phyloP scores from a whole-genome alignment of 2,329 filamentous ascomycete genomes.

The Hypomyces rosellus region DNA sequence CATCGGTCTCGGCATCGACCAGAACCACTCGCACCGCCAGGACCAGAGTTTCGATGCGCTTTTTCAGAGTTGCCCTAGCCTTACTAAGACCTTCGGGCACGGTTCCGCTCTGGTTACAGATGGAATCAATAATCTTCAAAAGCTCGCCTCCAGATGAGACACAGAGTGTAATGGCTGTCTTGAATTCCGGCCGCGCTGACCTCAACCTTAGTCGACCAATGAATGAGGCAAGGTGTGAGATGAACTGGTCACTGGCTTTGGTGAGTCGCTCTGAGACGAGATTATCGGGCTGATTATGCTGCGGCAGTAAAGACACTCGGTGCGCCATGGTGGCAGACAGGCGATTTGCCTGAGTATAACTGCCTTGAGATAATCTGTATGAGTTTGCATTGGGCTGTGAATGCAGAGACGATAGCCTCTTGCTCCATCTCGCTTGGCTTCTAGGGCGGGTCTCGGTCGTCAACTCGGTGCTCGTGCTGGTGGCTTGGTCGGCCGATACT shows the following conservation, averaged over 20 bases:
- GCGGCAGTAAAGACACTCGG: conserved; percentile 68
- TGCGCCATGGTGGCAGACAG: conserved; percentile 57
- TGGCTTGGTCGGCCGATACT: conserved; percentile 32
- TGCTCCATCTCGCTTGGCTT: conserved; percentile 33
- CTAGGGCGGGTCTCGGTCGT: conserved; percentile 18
- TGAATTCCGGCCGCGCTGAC: conserved; percentile 78
- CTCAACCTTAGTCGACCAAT: conserved; percentile 88
- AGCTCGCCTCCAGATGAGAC: conserved; percentile 75
- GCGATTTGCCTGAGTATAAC: conserved; percentile 33
- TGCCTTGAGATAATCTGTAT: conserved; percentile 31
- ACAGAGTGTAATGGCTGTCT: conserved; percentile 75
- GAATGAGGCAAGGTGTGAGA: conserved; percentile 87
- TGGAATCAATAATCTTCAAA: conserved; percentile 71
- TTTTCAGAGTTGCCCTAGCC: conserved; percentile 70
- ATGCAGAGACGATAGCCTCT: conserved; percentile 42
- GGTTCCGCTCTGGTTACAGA: conserved; percentile 70
- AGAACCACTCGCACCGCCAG: conserved; percentile 76
- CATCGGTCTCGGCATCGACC: conserved; percentile 57
- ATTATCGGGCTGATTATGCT: conserved; percentile 60
- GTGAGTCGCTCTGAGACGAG: conserved; percentile 79
- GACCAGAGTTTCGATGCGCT: conserved; percentile 73
- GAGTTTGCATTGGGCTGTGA: conserved; percentile 25
- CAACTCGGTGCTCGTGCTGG: conserved; percentile 25
- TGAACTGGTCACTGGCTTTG: conserved; percentile 75
- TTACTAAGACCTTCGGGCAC: conserved; percentile 60